Base-by-base conservation (phyloP, 2,329 filamentous ascomycete species). In the Penicillium sumatraense region DNA sequence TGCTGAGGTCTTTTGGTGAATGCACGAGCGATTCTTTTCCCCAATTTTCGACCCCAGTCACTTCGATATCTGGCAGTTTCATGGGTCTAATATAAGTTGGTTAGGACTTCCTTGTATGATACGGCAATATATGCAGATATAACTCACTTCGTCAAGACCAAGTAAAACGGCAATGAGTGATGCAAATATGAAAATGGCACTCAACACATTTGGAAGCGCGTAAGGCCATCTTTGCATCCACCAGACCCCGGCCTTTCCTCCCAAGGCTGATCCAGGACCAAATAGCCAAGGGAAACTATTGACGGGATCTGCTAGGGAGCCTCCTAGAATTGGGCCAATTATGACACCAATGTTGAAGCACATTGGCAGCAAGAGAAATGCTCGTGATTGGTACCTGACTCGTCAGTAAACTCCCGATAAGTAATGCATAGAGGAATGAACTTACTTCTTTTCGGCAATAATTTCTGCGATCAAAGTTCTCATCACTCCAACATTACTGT, bases 401-500 rank as follows among this genome's bases (percentile, higher is more conserved):
- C 11, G 45, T 57, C 26, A 61, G 46, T 40, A 18, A 38, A 10
- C 11, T 18, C 3, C 35, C 11, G n/a, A n/a, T n/a, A n/a, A n/a
- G n/a, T n/a, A n/a, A n/a, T n/a, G n/a, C n/a, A n/a, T n/a, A n/a
- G n/a, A n/a, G n/a, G n/a, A n/a, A n/a, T 16, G 20, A 21, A 57
- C 69, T 33, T 65, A 88, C 78, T 83, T 88, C 72, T 88, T 89
- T 73, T 90, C 88, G 47, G 81, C 79, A 33, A 91, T 84, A 29
- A 89, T 87, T 71, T 91, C 89, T 2, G 83, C 83, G 42, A 90
- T 88, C 83, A 90, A 88, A 5, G 87, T 90, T 57, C 88, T 78
- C 86, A 91, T 88, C 3, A 91, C 87, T 0, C 88, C 88, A 2
- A 90, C 82, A 67, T 90, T 91, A 2, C 88, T 89, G 68, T 91